Conservation (phyloP, 108 stramenopile genomes). For the Skeletonema costatum region DNA sequence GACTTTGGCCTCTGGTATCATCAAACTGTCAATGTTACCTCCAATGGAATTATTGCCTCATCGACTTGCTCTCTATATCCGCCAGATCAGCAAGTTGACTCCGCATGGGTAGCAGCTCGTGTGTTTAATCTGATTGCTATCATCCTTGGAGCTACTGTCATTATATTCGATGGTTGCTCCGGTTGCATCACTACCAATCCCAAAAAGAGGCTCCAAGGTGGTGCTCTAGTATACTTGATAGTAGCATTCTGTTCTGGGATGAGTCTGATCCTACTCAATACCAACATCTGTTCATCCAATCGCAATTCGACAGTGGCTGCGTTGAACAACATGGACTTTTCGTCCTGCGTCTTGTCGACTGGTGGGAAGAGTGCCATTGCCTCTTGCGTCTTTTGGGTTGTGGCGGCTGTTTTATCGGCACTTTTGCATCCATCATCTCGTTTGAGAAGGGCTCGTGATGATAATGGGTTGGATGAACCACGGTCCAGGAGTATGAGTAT, state of each 20-base stretch:
- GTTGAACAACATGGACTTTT: neutral
- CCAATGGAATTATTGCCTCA: neutral
- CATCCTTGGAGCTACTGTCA: neutral
- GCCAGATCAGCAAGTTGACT: neutral
- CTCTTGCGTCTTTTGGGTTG: constrained; percentile 8
- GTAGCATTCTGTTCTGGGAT: neutral
- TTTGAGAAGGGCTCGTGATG: neutral
- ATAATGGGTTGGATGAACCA: neutral
- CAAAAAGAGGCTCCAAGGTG: neutral
- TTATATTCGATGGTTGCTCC: neutral
- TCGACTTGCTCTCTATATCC: neutral
- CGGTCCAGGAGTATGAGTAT: neutral
- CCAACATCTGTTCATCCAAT: neutral
- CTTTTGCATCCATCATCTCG: neutral
- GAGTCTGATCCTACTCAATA: neutral
- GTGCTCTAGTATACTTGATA: neutral
- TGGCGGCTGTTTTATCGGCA: neutral
- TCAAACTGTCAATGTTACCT: neutral
- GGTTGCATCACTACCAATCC: neutral
- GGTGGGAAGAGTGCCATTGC: constrained; percentile 18
- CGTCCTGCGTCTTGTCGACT: constrained; percentile 1
- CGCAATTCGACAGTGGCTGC: neutral
- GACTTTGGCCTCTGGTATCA: neutral
- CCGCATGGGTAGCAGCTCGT: neutral
- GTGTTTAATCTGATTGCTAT: neutral